These are phyloP conservation scores for Retiboletus fuscus DNA, from an alignment of 1,284 basidiomycete species.

Conservation along the genomic window DNA sequence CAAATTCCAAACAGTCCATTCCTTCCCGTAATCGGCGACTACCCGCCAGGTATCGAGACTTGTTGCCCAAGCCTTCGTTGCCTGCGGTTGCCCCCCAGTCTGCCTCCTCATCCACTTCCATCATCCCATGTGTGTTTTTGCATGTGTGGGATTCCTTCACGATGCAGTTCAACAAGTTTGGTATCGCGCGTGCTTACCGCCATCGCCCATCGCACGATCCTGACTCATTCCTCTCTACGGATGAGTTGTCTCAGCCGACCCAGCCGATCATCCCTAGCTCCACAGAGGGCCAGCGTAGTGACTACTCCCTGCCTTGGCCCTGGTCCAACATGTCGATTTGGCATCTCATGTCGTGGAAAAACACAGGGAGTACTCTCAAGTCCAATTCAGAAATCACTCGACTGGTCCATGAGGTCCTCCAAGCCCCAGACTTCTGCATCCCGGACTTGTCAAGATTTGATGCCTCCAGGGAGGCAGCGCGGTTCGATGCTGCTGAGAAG, in stretches of 20 bases:
- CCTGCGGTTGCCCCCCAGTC: background rate
- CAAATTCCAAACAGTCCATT: background rate
- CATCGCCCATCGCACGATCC: background rate
- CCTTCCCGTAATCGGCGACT: background rate
- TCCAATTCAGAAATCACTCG: conserved; percentile 10
- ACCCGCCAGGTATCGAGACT: too few relatives aligned
- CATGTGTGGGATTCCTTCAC: background rate
- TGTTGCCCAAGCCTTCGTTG: background rate
- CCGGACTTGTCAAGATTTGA: background rate
- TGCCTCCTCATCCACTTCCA: background rate
- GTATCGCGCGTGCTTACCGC: background rate
- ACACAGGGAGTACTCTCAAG: background rate
- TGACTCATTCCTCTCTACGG: background rate
- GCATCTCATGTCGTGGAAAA: background rate
- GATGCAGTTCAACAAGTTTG: background rate
- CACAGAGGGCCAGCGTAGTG: background rate
- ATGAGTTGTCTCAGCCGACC: background rate
- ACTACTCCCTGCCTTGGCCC: conserved; percentile 14
- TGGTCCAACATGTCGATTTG: background rate
- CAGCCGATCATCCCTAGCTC: background rate
- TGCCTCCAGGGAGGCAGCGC: background rate
- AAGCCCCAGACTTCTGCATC: conserved; percentile 11
- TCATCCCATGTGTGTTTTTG: background rate
- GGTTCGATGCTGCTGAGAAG: conserved; percentile 3
- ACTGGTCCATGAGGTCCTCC: conserved; percentile 15